Base-by-base conservation (phyloP, 2,329 filamentous ascomycete species). In the Penicillium thymicola region DNA sequence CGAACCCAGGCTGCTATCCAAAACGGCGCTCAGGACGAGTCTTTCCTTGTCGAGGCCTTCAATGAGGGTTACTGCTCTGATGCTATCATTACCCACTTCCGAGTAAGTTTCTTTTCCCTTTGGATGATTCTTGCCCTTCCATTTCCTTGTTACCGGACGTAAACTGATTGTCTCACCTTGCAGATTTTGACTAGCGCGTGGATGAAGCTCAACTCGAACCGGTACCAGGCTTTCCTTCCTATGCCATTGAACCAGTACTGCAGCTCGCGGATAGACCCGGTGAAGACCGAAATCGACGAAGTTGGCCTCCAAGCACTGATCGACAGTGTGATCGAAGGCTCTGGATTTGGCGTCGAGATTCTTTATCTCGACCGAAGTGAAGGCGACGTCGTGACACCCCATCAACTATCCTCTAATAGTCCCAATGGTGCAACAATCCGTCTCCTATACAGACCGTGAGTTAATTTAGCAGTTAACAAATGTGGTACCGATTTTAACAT, bases 351-450 rank as follows among this genome's bases (percentile, higher is more conserved):
- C 5, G 83, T 97, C 21, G 91, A 97, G 70, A 89, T 97, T 60
- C 86, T 91, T 52, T 97, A 97, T 70, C 84, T 99, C 9, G 94
- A 97, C 71, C 86, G 91, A 65, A 96, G 89, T 67, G 80, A 85
- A 44, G 92, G 92, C 18, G 81, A 83, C 45, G 82, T 89, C 66
- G 90, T 91, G 66, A 96, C 71, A 60, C 78, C 74, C 9, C 76
- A 79, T 60, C 63, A 72, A 34, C 66, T 78, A 36, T 72, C 76
- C 5, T 65, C 69, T 9, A 65, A 67, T 38, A 58, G 63, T 16
- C 65, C 71, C 13, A 70, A 58, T 82, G 58, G 81, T 81, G 69
- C 92, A 77, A 82, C 86, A 78, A 71, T 95, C 79, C 78, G 83
- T 60, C 75, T 88, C n/a, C 78, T 88, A 25, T 88, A 88, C 67